These are phyloP conservation scores for Saturnispora dispora DNA, from an alignment of 805 yeast species.

Conservation along the genomic window DNA sequence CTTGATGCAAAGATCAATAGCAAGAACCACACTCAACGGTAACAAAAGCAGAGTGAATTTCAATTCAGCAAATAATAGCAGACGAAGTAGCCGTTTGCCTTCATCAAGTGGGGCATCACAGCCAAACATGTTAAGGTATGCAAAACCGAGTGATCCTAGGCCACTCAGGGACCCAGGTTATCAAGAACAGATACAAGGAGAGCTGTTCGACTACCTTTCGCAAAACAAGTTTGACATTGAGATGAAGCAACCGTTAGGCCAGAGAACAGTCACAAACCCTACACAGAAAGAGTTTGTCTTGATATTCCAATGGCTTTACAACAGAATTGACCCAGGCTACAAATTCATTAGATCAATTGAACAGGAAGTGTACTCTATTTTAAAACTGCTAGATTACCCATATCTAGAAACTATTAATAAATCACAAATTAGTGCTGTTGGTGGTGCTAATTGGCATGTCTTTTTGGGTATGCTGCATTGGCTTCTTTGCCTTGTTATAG, in stretches of 20 bases:
- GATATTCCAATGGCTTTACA: conserved; percentile 74
- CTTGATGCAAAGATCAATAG: conserved; percentile 21
- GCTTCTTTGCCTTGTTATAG: conserved; percentile 51
- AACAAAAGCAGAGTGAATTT: neutral
- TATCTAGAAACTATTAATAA: conserved; percentile 72
- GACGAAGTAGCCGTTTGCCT: conserved; percentile 7
- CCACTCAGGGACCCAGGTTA: conserved; percentile 68
- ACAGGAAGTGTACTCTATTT: conserved; percentile 58
- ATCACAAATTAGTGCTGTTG: conserved; percentile 83
- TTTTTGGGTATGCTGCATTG: conserved; percentile 78
- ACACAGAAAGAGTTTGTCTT: conserved; percentile 79
- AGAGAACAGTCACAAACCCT: conserved; percentile 60
- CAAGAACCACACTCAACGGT: conserved; percentile 14
- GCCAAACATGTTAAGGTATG: neutral
- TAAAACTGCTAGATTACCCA: conserved; percentile 66
- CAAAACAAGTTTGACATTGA: conserved; percentile 64
- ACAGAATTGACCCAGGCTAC: conserved; percentile 71
- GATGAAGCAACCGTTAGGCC: conserved; percentile 58
- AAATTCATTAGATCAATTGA: conserved; percentile 61
- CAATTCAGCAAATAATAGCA: conserved; percentile 12
- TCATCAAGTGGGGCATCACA: conserved; percentile 7
- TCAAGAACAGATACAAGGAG: conserved; percentile 57
- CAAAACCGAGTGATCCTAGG: conserved; percentile 49
- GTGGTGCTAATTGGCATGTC: conserved; percentile 81
- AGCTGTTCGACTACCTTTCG: conserved; percentile 54